Evolutionary conservation across 306 rosid species (phyloP), one percentile per base, ranked within the genome.

Genomic region (Corylus americana): DNA sequence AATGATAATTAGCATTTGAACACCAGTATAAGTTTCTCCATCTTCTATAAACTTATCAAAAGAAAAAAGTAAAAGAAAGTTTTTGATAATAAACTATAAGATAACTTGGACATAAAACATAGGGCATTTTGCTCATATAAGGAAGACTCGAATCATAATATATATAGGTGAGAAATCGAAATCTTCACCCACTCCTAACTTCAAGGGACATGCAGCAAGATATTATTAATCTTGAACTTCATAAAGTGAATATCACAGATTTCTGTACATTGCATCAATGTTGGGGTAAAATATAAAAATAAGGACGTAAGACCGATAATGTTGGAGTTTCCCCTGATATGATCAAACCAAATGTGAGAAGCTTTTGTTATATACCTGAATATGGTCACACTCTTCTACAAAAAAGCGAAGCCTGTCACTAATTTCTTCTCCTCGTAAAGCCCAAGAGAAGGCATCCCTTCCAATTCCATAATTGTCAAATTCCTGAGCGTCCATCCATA

Each of bases 391-490:
- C 87, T 94, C 98, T 86, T 92, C 98, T 16, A 91, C 91, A 51
- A 91, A 94, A 83, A 89, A 88, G 25, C 97, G 92, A 86, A 94
- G 94, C 74, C 91, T 92, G 16, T 91, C 97, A 85, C 88, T 81
- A 42, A 92, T 85, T 81, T 94, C 98, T 82, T 94, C 97, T 75
- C 92, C 93, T 50, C 84, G 94, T 1, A 66, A 82, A 85, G 86
- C 74, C 89, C 90, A 88, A 39, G 91, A 47, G 78, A 94, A 88
- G 71, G 86, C 86, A 29, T 91, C 92, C 82, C 84, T 88, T 75
- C 98, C 98, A 76, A 85, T 88, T 82, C 97, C 97, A 77, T 91
- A 91, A 87, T 86, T 90, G 89, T 90, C 81, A 82, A 94, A 94
- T 48, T 87, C 86, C 44, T 81, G 85, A 86, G 62, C 79, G 69